phyloP scores from a whole-genome alignment of 2,329 filamentous ascomycete genomes.

The Sclerotinia borealis region DNA sequence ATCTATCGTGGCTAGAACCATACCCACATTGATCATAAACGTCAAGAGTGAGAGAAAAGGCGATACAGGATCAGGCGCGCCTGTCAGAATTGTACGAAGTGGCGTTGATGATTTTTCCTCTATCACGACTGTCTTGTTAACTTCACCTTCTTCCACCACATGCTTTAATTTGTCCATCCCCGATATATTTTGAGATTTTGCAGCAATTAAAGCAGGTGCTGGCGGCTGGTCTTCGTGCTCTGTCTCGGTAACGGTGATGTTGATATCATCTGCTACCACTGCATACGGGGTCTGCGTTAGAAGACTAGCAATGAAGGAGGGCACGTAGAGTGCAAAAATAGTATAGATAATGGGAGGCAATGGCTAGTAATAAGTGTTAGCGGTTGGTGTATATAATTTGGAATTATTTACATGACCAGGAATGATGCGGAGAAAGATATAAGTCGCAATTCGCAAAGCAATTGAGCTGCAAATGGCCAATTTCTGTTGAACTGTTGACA shows the following conservation, averaged over 20 bases:
- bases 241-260: conserved; percentile 48
- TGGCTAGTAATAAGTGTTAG: conserved; percentile 18
- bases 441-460: conserved; percentile 44
- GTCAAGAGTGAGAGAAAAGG: conserved; percentile 59
- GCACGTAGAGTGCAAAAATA: conserved; percentile 59
- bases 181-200: conserved; percentile 25
- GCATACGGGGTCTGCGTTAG: conserved; percentile 50
- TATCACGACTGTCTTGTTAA: conserved; percentile 57
- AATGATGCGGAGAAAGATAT: conserved; percentile 55
- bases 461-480: conserved; percentile 39
- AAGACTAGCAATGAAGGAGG: conserved; percentile 56
- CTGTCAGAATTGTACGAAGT: conserved; percentile 64
- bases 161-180: conserved; percentile 32
- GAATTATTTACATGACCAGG: conserved; percentile 31
- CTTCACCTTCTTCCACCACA: conserved; percentile 47
- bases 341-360: conserved; percentile 48
- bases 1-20: conserved; percentile 68
- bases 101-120: conserved; percentile 50
- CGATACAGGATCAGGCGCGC: conserved; percentile 68
- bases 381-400: background rate
- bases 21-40: conserved; percentile 63
- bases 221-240: conserved; percentile 33
- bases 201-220: conserved; percentile 22
- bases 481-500: conserved; percentile 20
- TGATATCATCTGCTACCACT: conserved; percentile 52